These are phyloP conservation scores for Acer yangbiense DNA, from an alignment of 345 rosid species.

Conservation along the genomic window DNA sequence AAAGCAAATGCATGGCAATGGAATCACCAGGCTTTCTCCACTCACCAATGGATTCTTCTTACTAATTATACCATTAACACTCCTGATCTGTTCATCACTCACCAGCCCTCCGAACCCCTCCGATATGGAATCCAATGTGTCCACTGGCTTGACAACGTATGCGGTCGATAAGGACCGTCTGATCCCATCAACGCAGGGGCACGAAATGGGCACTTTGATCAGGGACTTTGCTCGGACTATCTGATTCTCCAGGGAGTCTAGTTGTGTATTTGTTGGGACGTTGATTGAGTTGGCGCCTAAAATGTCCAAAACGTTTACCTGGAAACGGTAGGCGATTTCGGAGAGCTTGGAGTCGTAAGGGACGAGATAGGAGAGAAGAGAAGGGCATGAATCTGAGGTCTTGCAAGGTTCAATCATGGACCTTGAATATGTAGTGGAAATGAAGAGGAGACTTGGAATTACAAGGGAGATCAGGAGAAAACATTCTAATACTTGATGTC, in stretches of 20 bases:
- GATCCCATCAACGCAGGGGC: slow-evolving; percentile 39
- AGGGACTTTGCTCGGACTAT: slow-evolving; percentile 9
- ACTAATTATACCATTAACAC: neutral
- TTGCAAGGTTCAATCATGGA: slow-evolving; percentile 34
- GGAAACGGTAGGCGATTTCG: slow-evolving; percentile 26
- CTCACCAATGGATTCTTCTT: slow-evolving; percentile 15
- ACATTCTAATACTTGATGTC: neutral
- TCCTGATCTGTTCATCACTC: slow-evolving; percentile 21
- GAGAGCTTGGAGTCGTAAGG: slow-evolving; percentile 28
- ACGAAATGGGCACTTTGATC: slow-evolving; percentile 26
- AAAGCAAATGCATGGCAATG: slow-evolving; percentile 29
- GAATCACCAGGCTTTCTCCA: slow-evolving; percentile 19
- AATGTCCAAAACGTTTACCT: slow-evolving; percentile 16
- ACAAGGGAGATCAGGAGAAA: neutral
- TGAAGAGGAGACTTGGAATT: neutral
- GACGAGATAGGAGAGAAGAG: slow-evolving; percentile 30
- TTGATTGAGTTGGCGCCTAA: slow-evolving; percentile 25
- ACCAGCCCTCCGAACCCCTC: slow-evolving; percentile 26
- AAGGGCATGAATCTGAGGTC: slow-evolving; percentile 28
- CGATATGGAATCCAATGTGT: slow-evolving; percentile 26
- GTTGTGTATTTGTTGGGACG: neutral
- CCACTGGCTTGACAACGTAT: slow-evolving; percentile 12
- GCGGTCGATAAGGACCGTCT: slow-evolving; percentile 13
- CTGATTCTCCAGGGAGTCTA: neutral
- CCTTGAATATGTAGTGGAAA: slow-evolving; percentile 14